Conservation (phyloP, 129 eudicot genomes). For the Ambrosia trifida region DNA sequence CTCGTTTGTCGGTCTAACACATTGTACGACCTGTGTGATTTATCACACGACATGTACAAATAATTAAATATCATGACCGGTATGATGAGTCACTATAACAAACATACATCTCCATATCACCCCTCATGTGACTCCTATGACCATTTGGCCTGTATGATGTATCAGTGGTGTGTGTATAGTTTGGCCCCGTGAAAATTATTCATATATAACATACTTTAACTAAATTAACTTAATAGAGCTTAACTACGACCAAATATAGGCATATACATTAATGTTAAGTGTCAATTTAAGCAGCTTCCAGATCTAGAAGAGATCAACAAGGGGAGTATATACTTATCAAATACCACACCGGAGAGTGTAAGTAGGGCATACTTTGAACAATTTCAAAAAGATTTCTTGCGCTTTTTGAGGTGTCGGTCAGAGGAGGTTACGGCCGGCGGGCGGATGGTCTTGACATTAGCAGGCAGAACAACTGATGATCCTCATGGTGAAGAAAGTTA, state of each 20-base stretch:
- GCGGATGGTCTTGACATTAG: constrained; percentile 53
- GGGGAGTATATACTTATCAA: constrained; percentile 42
- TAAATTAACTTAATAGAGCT: background rate
- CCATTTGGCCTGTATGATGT: no score
- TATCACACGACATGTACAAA: no score
- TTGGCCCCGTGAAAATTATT: no score
- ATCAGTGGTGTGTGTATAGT: no score
- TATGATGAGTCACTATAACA: no score
- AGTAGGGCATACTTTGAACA: constrained; percentile 33
- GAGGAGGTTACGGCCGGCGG: constrained; percentile 48
- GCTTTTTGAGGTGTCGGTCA: constrained; percentile 40
- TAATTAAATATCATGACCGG: no score
- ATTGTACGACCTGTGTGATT: no score
- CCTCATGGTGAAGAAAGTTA: constrained; percentile 42
- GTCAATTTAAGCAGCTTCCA: constrained; percentile 44
- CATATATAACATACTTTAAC: no score
- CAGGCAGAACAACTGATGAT: constrained; percentile 41
- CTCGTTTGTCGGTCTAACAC: no score
- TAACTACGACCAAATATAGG: background rate
- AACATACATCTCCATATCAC: no score
- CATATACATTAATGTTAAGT: background rate
- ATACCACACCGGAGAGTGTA: constrained; percentile 34
- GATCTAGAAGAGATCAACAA: constrained; percentile 45
- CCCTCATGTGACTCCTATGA: no score
- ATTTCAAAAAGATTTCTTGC: constrained; percentile 39